phyloP scores from a whole-genome alignment of 352 stramenopile genomes.

The Phytopythium sindhum region DNA sequence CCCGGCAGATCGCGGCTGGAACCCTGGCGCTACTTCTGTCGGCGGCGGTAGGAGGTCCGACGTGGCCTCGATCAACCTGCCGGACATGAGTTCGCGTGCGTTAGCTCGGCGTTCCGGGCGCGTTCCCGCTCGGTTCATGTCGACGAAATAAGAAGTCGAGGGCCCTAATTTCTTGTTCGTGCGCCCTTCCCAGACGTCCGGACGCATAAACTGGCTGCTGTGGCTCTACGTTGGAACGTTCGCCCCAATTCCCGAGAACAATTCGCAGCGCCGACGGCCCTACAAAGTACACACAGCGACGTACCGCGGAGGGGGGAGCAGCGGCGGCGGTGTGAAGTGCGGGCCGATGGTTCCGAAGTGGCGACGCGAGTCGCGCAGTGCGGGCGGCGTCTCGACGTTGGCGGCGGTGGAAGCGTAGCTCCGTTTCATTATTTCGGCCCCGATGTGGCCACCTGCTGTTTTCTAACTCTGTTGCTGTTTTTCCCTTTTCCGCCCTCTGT shows the following conservation, averaged over 20 bases:
- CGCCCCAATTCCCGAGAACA: background rate
- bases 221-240: background rate
- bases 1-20: background rate
- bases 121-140: background rate
- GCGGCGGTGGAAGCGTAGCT: background rate
- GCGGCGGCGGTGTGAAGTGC: constrained; percentile 1
- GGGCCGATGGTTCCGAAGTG: constrained; percentile 6
- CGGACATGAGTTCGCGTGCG: background rate
- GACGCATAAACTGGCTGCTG: constrained; percentile 2
- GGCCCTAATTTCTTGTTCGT: background rate
- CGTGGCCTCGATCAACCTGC: background rate
- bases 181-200: constrained; percentile 2
- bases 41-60: background rate
- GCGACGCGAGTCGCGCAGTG: background rate
- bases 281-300: background rate
- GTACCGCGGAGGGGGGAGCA: background rate
- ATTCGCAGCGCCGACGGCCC: background rate
- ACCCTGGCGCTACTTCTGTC: background rate
- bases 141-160: background rate
- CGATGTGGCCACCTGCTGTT: constrained; percentile 1
- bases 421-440: constrained; percentile 1
- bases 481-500: background rate
- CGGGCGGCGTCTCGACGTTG: background rate
- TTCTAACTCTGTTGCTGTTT: constrained; percentile 6
- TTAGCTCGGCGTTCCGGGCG: background rate